Evolutionary conservation across 306 rosid genomes (phyloP), one percentile per base, ranked within the genome.

Genomic region (Fagus crenata): DNA sequence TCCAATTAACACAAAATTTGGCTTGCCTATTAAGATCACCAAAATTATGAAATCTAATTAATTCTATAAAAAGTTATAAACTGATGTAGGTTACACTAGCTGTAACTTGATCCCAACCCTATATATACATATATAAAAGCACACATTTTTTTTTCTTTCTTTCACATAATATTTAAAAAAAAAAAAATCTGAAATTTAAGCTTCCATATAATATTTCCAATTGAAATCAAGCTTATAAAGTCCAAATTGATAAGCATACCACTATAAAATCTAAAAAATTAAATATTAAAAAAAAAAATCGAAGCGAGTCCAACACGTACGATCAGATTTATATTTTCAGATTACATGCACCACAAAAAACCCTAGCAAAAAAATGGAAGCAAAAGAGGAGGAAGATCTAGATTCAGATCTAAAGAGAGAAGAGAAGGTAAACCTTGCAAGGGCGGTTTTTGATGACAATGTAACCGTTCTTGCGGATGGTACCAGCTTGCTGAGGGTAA

Each of bases 401-500:
- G 28, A 67, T 42, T 49, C 2, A n/a, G 46, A 51, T 33, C 39
- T 49, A 37, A 14, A 32, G 39, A 3, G 7, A 40, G 1, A 35
- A 37, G 55, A 49, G 40, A 22, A 22, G 5, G 5, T 1, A 49
- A 76, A 93, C 98, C 97, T 94, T 94, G 98, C 98, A 94, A 54
- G 98, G 98, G 71, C 97, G 86, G 87, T 43, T 77, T 68, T 95
- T 92, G 86, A 85, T 95, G 65, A 92, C 96, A 82, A 95, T 89
- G 90, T 94, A 87, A 84, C 97, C 98, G 73, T 82, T 95, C 84
- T 95, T 95, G 49, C 98, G 93, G 77, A 95, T 92, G 61, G 97
- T 92, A 1, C 98, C 98, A 36, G 98, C 98, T 81, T 95, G 98
- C 84, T 95, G 98, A 1, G 98, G 98, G 46, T 39, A 95, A 40